Conservation (phyloP, 352 stramenopile genomes). For the Elongisporangium prolatum region DNA sequence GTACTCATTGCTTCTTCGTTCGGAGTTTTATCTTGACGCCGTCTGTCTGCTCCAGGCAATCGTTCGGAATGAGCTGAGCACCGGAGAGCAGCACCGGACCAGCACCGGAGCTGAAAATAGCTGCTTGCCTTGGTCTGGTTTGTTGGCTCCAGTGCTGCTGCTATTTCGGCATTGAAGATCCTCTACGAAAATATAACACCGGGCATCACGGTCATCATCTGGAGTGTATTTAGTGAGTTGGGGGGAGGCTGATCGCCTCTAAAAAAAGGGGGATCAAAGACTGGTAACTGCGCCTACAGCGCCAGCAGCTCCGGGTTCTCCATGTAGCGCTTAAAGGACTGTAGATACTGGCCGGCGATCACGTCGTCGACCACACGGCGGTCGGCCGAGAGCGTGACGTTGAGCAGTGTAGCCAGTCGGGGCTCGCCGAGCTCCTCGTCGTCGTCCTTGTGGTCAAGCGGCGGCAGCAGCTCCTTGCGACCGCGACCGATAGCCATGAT, state of each 20-base stretch:
- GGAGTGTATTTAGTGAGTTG: background rate
- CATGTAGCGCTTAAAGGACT: constrained; percentile 96
- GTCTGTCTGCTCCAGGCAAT: background rate
- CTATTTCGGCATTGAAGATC: background rate
- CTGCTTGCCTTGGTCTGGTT: background rate
- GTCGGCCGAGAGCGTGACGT: constrained; percentile 95
- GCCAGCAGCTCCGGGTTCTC: constrained; percentile 90
- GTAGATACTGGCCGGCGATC: constrained; percentile 94
- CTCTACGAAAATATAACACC: background rate
- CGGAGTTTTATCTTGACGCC: background rate
- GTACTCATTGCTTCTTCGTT: constrained; percentile 31
- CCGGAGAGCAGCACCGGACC: background rate
- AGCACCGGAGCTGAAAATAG: background rate
- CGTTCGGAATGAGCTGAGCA: background rate
- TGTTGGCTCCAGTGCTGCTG: background rate
- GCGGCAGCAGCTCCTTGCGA: constrained; percentile 79
- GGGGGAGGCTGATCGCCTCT: background rate
- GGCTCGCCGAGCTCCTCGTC: constrained; percentile 39
- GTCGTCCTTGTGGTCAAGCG: constrained; percentile 26
- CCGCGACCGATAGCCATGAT: constrained; percentile 98
- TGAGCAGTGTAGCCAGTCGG: constrained; percentile 90
- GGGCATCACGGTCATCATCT: background rate
- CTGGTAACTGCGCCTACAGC: constrained; percentile 24
- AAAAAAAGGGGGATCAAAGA: background rate
- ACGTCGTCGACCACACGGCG: constrained; percentile 97